Conservation (phyloP, 2,329 filamentous ascomycete species). For the Ceratocystiopsis brevicomis region DNA sequence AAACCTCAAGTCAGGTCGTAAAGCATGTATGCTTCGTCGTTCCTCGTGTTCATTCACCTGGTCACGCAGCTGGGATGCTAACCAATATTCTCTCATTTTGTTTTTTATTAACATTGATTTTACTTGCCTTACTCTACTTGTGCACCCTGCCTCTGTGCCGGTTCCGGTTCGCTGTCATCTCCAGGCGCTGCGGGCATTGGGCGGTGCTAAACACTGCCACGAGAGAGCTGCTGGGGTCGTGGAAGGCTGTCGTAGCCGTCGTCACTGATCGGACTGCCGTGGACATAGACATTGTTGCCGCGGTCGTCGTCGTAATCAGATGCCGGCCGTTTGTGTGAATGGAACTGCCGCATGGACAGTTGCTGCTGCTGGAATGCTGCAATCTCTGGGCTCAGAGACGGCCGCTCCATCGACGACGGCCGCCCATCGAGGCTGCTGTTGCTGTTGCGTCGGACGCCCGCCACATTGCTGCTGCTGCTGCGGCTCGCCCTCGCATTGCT, state of each 20-base stretch:
- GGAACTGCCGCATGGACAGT: not conserved
- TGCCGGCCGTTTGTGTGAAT: not conserved
- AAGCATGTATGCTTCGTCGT: too few species aligned
- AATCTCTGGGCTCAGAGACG: too few species aligned
- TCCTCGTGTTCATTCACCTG: too few species aligned
- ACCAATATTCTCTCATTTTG: too few species aligned
- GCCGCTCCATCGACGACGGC: not conserved
- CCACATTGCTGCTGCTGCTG: conserved; percentile 13
- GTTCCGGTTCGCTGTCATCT: not conserved
- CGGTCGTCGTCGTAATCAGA: conserved; percentile 15
- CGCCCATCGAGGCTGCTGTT: too few species aligned
- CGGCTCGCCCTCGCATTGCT: conserved; percentile 25
- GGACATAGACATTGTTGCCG: conserved; percentile 6
- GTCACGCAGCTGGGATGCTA: too few species aligned
- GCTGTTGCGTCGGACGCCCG: not conserved
- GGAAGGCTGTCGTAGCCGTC: conserved; percentile 23
- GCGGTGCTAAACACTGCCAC: conserved; percentile 25
- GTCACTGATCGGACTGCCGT: conserved; percentile 24
- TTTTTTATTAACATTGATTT: too few species aligned
- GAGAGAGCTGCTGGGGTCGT: conserved; percentile 21
- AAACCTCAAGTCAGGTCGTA: too few species aligned
- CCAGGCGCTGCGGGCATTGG: not conserved
- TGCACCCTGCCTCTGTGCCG: too few species aligned
- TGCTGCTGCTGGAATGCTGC: too few species aligned
- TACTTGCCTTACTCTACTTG: too few species aligned